phyloP scores from a whole-genome alignment of 768 basidiomycete species.

The Cystobasidium ongulense region DNA sequence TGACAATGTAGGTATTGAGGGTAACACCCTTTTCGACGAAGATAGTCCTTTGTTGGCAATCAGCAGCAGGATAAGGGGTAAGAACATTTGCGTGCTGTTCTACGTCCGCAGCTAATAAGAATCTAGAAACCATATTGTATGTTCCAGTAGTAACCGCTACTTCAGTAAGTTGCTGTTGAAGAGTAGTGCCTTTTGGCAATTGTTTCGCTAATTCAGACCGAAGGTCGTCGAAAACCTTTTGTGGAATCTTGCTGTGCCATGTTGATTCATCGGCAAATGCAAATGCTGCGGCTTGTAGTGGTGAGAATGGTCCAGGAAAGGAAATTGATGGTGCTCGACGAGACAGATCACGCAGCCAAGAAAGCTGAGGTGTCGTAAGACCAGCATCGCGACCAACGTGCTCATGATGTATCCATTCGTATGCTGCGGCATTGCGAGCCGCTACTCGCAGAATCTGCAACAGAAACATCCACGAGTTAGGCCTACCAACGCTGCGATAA shows the following conservation, averaged over 20 bases:
- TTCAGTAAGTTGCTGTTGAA: conserved; percentile 51
- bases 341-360: conserved; percentile 52
- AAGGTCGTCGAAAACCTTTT: conserved; percentile 48
- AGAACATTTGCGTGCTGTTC: conserved; percentile 50
- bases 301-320: conserved; percentile 46
- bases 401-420: conserved; percentile 45
- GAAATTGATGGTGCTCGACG: conserved; percentile 47
- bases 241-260: conserved; percentile 49
- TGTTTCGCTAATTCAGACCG: conserved; percentile 43
- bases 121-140: conserved; percentile 66
- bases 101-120: conserved; percentile 58
- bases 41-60: conserved; percentile 20
- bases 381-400: conserved; percentile 51
- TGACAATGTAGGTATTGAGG: conserved; percentile 10
- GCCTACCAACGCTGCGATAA: background rate
- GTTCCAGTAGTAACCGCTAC: conserved; percentile 49
- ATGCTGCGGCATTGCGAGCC: conserved; percentile 42
- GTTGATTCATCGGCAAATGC: conserved; percentile 59
- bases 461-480: background rate
- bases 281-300: conserved; percentile 53
- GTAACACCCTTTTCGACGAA: conserved; percentile 27
- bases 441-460: conserved; percentile 44
- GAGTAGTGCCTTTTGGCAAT: conserved; percentile 18
- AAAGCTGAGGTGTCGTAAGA: conserved; percentile 54
- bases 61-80: conserved; percentile 32